Evolutionary conservation across 352 stramenopile species (phyloP), one percentile per base, ranked within the genome.

Genomic region (Phytophthora crassamura): DNA sequence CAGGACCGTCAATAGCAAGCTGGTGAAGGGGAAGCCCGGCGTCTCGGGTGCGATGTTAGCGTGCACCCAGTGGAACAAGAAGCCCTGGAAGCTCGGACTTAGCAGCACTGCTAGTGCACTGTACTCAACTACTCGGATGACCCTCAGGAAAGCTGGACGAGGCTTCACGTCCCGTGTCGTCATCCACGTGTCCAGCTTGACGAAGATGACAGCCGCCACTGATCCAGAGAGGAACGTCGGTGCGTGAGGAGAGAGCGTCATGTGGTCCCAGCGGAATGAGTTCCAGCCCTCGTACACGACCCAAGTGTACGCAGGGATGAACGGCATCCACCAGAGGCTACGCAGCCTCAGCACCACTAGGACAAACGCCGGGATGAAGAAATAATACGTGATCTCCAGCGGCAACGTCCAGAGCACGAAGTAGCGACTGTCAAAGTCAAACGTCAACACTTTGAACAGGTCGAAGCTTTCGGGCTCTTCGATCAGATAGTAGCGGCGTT

Each of bases 371-470:
- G 73, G 73, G 43, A 80, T 72, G 30, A 77, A 41, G 32, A 75
- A 78, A 51, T 81, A 81, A 45, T 76, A 76, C 15, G 62, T 5
- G 63, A 59, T 66, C 40, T 59, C 48, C 41, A 59, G 16, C 1
- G 58, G 47, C 15, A 66, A 22, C 7, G 58, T 76, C 78, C 78
- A 87, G 16, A 84, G 71, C 5, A 87, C 65, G 40, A 76, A 69
- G 32, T 69, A 75, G 0, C 70, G 75, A 1, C 56, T 64, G 4
- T 64, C 47, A 2, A 63, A 48, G 18, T 68, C 34, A 55, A 84
- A 81, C 16, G 59, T 63, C 5, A 84, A 58, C 16, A 82, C 73
- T 4, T 77, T 69, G 14, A 57, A 58, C 11, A 80, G 38, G 5
- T 77, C 40, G 43, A 59, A 86, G 16, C 63, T 32, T 18, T 70